Evolutionary conservation across 2,329 filamentous ascomycete genomes (phyloP), one percentile per base, ranked within the genome.

Genomic region (Chalaropsis ovoidea): DNA sequence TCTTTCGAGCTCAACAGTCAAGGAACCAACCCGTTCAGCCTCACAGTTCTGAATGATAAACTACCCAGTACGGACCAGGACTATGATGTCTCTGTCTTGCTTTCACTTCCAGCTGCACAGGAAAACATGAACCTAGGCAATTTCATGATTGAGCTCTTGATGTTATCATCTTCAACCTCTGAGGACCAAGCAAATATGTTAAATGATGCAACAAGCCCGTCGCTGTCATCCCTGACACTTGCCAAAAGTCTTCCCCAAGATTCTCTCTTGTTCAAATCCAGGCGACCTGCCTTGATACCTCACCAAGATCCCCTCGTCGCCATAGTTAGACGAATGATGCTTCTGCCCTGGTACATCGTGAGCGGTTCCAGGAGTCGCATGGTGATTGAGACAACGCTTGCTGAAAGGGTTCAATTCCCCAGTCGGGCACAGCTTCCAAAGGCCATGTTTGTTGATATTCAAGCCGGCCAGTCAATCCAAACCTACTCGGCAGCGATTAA

Each of bases 91-190:
- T 81, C 82, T 4, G 80, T 97, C 1, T 79, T 84, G 24, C 80
- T 99, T 41, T 81, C 83, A 2, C 79, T 99, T 69, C 94, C 94
- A 19, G 85, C 87, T 49, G 94, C 90, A 1, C 85, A 84, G 0
- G 76, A 80, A 1, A 99, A 99, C 71, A 76, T 88, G 24, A 82
- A 82, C 1, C 82, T 83, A 15, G 94, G 94, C 35, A 97, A 97
- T 76, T 97, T 96, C 79, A 99, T 99, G 94, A 78, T 97, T 19
- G 86, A 89, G 60, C 77, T 96, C 17, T 82, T 65, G 13, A 39
- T 63, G 27, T 8, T 62, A 11, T 56, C 66, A 15, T 56, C 49
- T 11, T 24, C 63, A 15, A 42, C 45, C 10, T 49, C 42, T 2
- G 43, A 63, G 11, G 56, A 27, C 13, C 27, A 39, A 17, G 52